Percentiles rank a stretch among this genome's conserved stretches.
Conservation (phyloP, 2,329 filamentous ascomycete genomes). For the Colletotrichum abscissum region DNA sequence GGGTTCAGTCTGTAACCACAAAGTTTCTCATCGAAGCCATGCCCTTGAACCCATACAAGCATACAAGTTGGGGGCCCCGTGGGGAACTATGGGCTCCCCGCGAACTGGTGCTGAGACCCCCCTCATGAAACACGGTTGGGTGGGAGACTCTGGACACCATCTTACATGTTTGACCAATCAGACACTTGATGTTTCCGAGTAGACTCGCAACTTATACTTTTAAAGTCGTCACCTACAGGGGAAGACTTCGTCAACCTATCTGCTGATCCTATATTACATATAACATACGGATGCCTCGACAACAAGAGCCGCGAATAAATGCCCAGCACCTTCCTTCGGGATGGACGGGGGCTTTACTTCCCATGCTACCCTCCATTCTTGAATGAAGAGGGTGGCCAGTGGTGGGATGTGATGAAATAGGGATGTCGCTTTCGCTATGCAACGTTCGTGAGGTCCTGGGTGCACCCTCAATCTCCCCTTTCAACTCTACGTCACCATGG, state of each 20-base stretch:
- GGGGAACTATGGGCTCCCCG: slow-evolving; percentile 9
- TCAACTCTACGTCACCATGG: background rate
- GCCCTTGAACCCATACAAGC: slow-evolving; percentile 13
- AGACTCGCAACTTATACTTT: slow-evolving; percentile 16
- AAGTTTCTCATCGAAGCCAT: slow-evolving; percentile 9
- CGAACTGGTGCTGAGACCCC: slow-evolving; percentile 14
- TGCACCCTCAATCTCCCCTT: background rate
- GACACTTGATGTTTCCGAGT: background rate
- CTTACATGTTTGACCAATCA: background rate
- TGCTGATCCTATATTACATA: background rate
- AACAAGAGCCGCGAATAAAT: background rate
- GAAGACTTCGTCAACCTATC: background rate
- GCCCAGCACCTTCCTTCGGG: background rate
- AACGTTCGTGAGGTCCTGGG: slow-evolving; percentile 7
- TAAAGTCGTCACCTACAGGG: slow-evolving; percentile 6
- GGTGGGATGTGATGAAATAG: background rate
- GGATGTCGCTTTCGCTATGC: slow-evolving; percentile 7
- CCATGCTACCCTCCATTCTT: background rate
- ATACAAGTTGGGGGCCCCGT: slow-evolving; percentile 9
- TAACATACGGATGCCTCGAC: background rate
- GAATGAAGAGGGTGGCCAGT: background rate
- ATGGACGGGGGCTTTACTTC: background rate
- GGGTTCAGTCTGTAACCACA: slow-evolving; percentile 2
- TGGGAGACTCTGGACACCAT: background rate
- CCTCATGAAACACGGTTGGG: background rate